Conservation (phyloP, 1,284 basidiomycete species). For the Melanopsichium pennsylvanicum region DNA sequence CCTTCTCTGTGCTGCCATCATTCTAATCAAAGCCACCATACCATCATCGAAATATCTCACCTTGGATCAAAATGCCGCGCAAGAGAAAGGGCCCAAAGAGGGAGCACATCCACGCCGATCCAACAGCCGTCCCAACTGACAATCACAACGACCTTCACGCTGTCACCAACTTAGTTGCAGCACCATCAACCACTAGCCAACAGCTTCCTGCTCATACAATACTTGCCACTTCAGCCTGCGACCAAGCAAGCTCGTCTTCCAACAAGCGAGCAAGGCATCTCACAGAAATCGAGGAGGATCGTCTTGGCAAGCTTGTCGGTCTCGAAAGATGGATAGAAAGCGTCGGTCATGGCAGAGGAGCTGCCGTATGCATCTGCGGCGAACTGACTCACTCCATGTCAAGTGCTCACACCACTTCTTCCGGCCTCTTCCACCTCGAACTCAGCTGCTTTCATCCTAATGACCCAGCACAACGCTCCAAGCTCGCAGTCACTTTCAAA, state of each 20-base stretch:
- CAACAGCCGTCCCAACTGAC: background rate
- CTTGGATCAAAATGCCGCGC: conserved; percentile 24
- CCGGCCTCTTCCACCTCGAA: background rate
- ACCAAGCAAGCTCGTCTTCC: too few species aligned
- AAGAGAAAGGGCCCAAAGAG: conserved; percentile 39
- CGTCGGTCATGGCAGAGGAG: conserved; percentile 37
- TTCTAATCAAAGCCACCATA: too few species aligned
- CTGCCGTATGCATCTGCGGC: conserved; percentile 34
- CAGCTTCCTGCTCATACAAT: too few species aligned
- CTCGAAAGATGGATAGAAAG: conserved; percentile 29
- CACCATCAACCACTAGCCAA: background rate
- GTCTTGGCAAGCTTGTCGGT: conserved; percentile 28
- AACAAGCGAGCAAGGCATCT: conserved; percentile 18
- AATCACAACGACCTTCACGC: background rate
- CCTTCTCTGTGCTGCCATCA: background rate
- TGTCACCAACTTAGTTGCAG: too few species aligned
- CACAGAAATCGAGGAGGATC: conserved; percentile 28
- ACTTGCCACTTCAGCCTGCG: too few species aligned
- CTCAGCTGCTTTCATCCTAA: conserved; percentile 13
- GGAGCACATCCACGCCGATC: conserved; percentile 24
- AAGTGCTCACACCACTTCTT: background rate
- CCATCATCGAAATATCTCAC: too few species aligned
- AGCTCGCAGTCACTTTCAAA: conserved; percentile 5
- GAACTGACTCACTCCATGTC: background rate
- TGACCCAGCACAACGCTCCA: conserved; percentile 1